phyloP scores from a whole-genome alignment of 2,329 filamentous ascomycete genomes.

The Colletotrichum scovillei region DNA sequence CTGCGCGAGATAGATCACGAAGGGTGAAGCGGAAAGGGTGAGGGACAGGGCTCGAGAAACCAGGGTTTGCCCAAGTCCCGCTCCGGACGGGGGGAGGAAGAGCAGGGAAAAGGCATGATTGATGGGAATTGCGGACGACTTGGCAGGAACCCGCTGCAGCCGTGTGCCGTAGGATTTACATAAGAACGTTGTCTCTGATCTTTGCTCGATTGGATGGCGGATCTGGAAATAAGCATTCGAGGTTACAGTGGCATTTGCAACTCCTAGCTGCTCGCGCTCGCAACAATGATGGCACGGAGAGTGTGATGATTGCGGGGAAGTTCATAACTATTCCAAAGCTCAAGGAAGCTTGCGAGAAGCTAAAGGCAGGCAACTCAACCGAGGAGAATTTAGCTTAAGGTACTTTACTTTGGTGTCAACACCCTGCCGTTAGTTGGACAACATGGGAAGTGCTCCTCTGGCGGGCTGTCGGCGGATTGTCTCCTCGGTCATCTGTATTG shows the following conservation, averaged over 20 bases:
- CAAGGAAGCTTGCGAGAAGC: neutral
- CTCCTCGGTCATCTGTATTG: neutral
- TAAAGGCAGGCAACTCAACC: neutral
- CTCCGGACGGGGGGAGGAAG: slow-evolving; percentile 19
- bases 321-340: neutral
- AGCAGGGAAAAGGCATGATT: slow-evolving; percentile 26
- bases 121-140: slow-evolving; percentile 27
- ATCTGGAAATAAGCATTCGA: slow-evolving; percentile 10
- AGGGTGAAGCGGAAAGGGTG: slow-evolving; percentile 5
- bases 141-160: slow-evolving; percentile 24
- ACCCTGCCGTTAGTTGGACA: neutral
- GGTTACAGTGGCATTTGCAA: slow-evolving; percentile 9
- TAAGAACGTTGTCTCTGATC: neutral
- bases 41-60: slow-evolving; percentile 7
- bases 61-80: slow-evolving; percentile 7
- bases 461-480: neutral
- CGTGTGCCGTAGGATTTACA: neutral
- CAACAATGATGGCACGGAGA: neutral
- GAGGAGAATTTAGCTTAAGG: neutral
- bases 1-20: slow-evolving; percentile 25
- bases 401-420: neutral
- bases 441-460: neutral
- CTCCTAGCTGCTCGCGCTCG: neutral
- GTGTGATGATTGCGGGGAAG: neutral
- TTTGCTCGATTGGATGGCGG: neutral